Conservation (phyloP, 1,284 basidiomycete species). For the Coriolopsis trogii region DNA sequence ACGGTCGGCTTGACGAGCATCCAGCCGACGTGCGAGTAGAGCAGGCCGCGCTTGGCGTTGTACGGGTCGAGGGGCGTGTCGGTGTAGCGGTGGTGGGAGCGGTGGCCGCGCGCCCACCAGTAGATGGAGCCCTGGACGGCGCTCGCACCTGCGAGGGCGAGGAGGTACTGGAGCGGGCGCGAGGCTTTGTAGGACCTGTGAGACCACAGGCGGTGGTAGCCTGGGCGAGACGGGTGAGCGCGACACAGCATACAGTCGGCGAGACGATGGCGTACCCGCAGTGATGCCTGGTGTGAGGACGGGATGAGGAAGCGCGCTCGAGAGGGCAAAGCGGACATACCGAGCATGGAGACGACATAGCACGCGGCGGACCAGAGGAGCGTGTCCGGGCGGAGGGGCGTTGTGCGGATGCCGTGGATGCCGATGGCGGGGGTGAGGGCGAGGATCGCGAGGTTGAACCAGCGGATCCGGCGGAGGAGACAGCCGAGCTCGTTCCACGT, state of each 20-base stretch:
- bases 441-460: constrained; percentile 42
- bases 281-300: constrained; percentile 28
- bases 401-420: constrained; percentile 52
- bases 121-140: constrained; percentile 89
- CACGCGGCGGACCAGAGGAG: constrained; percentile 49
- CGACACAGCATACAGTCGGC: background rate
- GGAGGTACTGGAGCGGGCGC: constrained; percentile 70
- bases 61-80: constrained; percentile 94
- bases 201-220: constrained; percentile 92
- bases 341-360: constrained; percentile 65
- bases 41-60: constrained; percentile 77
- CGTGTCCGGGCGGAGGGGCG: constrained; percentile 46
- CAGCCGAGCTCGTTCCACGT: background rate
- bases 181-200: constrained; percentile 89
- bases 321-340: constrained; percentile 19
- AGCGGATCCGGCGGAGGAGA: constrained; percentile 14
- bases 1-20: constrained; percentile 83
- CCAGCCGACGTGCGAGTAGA: constrained; percentile 92
- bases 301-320: background rate
- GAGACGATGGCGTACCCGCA: constrained; percentile 15
- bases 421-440: constrained; percentile 53
- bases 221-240: constrained; percentile 42
- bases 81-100: constrained; percentile 89
- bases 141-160: constrained; percentile 81
- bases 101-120: constrained; percentile 93